Evolutionary conservation across 179 eudicot genomes (phyloP).

Genomic region (Corrigiola litoralis): DNA sequence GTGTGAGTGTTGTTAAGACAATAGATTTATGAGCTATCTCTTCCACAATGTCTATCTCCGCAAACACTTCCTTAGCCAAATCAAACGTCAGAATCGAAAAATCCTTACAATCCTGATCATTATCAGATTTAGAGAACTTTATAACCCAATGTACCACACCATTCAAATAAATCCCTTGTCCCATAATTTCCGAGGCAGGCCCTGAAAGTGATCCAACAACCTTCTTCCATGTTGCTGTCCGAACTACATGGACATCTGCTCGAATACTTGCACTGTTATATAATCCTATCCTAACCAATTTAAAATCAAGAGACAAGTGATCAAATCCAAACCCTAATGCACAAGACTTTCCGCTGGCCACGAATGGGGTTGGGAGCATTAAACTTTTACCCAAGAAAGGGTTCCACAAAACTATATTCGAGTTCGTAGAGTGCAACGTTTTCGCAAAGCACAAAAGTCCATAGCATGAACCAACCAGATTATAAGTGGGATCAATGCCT

Average conservation of each 20-base stretch:
- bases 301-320: neutral
- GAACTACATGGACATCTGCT: slow-evolving; percentile 2
- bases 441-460: slow-evolving; percentile 13
- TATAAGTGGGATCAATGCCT: neutral
- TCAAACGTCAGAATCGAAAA: slow-evolving; percentile 19
- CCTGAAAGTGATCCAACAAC: neutral
- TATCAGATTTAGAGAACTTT: neutral
- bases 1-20: neutral
- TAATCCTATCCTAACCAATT: slow-evolving; percentile 11
- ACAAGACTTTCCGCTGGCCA: neutral
- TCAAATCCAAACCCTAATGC: slow-evolving; percentile 19
- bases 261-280: neutral
- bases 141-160: slow-evolving; percentile 12
- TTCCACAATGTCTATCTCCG: neutral
- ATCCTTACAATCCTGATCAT: neutral
- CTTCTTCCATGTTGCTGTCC: neutral
- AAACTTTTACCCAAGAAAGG: slow-evolving; percentile 9
- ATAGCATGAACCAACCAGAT: neutral
- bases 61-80: slow-evolving; percentile 3
- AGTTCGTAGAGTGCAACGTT: neutral
- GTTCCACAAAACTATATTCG: slow-evolving; percentile 15
- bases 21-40: neutral
- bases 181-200: neutral
- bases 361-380: neutral
- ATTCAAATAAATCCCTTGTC: slow-evolving; percentile 2